Base-by-base conservation (phyloP, 176 grass and related monocot genomes). In the Musa itinerans region DNA sequence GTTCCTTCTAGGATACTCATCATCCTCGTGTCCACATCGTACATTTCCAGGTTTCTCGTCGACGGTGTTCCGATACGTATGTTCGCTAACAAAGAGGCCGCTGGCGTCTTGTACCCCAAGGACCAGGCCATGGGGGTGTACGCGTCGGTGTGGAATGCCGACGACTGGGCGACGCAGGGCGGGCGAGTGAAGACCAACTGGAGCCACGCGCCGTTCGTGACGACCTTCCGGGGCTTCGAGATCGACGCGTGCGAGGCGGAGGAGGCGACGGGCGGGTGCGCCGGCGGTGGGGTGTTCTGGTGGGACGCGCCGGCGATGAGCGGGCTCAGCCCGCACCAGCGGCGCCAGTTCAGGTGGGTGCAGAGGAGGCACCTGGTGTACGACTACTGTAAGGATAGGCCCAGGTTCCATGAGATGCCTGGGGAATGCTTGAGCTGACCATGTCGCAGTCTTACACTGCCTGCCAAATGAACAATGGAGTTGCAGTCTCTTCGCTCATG, bases 141-240 rank as follows among this genome's bases (percentile, higher is more conserved):
- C 68, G 57, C 71, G 3, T 87, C 80, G 23, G 59, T 85, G 55
- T 83, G 90, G 85, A 50, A 90, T 62, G 85, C 74, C 58, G 67
- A 85, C 25, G 43, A 19, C 52, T 93, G 82, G 82, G 85, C 90
- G 72, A 89, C 82, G 20, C 55, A 66, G 25, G 84, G 87, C 34
- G 90, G 87, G 0, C 67, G 54, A 17, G 81, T 80, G 51, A 90
- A 90, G 80, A 80, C 68, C 58, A 59, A 86, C 71, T 84, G 88
- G 91, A 8, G 74, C 10, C 34, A 66, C 54, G 74, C 63, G 9
- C 83, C 85, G 48, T 87, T 89, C 79, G 83, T 74, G 13, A 68
- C 84, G 65, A 75, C 79, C 34, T 85, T 89, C 63, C 17, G 74
- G 11, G 29, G 10, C 62, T 87, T 83, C 81, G 51, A 12, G 10